A percentile compares a stretch with the other conserved stretches of the same genome.
Conservation (phyloP, 495 filamentous ascomycete species). For the Bryoglossum gracile region DNA sequence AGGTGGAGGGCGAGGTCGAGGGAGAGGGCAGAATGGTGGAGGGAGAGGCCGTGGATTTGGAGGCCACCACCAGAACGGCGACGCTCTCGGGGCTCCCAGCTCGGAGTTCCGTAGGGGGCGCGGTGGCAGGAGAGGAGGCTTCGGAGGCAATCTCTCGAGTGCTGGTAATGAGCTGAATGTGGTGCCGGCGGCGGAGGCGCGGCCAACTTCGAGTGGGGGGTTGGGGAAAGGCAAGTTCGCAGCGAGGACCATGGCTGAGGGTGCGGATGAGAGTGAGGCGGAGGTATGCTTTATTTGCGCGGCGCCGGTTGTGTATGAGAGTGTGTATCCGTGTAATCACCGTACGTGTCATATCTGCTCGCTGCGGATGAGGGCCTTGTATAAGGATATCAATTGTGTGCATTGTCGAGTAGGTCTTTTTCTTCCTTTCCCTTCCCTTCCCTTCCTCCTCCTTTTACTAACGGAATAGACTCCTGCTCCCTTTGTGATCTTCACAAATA, state of each 20-base stretch:
- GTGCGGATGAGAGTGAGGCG: conserved; percentile 54
- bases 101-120: neutral
- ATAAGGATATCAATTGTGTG: conserved; percentile 90
- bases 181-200: too few relatives aligned
- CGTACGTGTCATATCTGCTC: conserved; percentile 93
- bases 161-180: conserved; percentile 5
- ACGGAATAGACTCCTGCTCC: conserved; percentile 62
- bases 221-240: conserved; percentile 1
- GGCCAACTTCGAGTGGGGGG: too few relatives aligned
- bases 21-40: conserved; percentile 19
- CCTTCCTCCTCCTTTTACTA: neutral
- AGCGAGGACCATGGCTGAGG: conserved; percentile 2
- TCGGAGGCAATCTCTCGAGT: conserved; percentile 10
- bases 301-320: conserved; percentile 72
- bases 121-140: conserved; percentile 9
- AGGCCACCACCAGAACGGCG: too few relatives aligned
- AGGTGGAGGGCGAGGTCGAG: conserved; percentile 29
- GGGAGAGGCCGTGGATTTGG: too few relatives aligned
- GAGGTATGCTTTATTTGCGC: conserved; percentile 98
- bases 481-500: conserved; percentile 87
- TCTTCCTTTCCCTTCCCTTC: neutral
- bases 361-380: conserved; percentile 79
- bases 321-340: conserved; percentile 90
- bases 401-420: conserved; percentile 72
- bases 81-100: neutral